Conservation (phyloP, 2,329 filamentous ascomycete genomes). For the Colletotrichum eremochloae region DNA sequence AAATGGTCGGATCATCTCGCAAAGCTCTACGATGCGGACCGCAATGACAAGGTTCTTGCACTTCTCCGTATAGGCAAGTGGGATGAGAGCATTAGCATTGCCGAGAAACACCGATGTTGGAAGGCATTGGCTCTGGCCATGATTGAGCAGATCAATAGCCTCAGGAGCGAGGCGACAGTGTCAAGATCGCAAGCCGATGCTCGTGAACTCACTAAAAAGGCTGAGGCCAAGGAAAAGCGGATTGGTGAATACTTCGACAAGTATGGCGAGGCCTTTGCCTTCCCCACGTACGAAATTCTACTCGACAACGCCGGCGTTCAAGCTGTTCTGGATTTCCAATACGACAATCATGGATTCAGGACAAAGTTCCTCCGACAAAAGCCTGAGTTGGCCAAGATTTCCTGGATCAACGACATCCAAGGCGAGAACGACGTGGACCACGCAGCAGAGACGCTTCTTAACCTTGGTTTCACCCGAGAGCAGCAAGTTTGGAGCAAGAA, state of each 20-base stretch:
- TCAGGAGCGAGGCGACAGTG: conserved; percentile 40
- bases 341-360: conserved; percentile 77
- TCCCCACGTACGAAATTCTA: conserved; percentile 84
- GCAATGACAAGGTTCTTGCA: conserved; percentile 65
- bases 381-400: conserved; percentile 80
- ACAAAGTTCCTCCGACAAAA: conserved; percentile 83
- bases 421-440: conserved; percentile 80
- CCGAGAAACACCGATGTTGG: conserved; percentile 69
- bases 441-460: conserved; percentile 78
- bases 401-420: conserved; percentile 95
- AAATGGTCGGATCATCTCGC: conserved; percentile 61
- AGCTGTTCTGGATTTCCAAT: conserved; percentile 77
- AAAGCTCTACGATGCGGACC: conserved; percentile 63
- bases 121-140: conserved; percentile 69
- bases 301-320: conserved; percentile 76
- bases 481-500: conserved; percentile 92
- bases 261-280: conserved; percentile 76
- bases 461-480: conserved; percentile 79
- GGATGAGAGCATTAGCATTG: conserved; percentile 69
- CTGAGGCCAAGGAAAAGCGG: conserved; percentile 62
- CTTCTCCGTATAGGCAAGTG: conserved; percentile 69
- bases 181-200: conserved; percentile 36
- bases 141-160: conserved; percentile 63
- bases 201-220: conserved; percentile 57
- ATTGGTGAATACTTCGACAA: conserved; percentile 69